phyloP scores from a whole-genome alignment of 164 flowering plant genomes.

The Echeveria elegans region DNA sequence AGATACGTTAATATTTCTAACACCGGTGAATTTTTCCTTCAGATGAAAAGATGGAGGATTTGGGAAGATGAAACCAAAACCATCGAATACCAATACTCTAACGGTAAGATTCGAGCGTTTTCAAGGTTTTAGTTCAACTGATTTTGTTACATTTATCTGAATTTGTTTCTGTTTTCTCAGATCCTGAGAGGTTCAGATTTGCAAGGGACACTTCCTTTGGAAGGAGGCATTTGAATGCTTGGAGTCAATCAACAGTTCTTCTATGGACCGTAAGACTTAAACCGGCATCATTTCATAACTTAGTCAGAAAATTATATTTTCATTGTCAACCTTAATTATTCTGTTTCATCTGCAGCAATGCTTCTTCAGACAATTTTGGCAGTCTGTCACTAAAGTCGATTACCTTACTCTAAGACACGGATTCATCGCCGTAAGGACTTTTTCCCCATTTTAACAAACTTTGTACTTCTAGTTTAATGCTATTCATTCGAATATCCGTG shows the following conservation, averaged over 20 bases:
- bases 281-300: too few species aligned
- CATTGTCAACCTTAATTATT: not conserved
- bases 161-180: conserved; percentile 18
- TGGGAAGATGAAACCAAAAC: conserved; percentile 73
- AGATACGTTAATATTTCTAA: not conserved
- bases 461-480: not conserved
- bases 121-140: not conserved
- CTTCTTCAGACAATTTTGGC: conserved; percentile 49
- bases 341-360: conserved; percentile 50
- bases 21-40: conserved; percentile 2
- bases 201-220: conserved; percentile 57
- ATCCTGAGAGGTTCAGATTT: conserved; percentile 57
- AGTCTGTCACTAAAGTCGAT: conserved; percentile 44
- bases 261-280: not conserved
- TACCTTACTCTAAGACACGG: conserved; percentile 54
- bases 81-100: conserved; percentile 42
- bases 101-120: conserved; percentile 28
- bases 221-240: conserved; percentile 34
- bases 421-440: conserved; percentile 32
- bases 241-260: conserved; percentile 31
- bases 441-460: not conserved
- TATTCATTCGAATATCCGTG: not conserved
- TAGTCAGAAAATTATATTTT: too few species aligned
- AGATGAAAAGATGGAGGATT: conserved; percentile 64
- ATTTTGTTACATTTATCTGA: not conserved